phyloP scores from a whole-genome alignment of 257 asterid species.

The Solanum chilense region DNA sequence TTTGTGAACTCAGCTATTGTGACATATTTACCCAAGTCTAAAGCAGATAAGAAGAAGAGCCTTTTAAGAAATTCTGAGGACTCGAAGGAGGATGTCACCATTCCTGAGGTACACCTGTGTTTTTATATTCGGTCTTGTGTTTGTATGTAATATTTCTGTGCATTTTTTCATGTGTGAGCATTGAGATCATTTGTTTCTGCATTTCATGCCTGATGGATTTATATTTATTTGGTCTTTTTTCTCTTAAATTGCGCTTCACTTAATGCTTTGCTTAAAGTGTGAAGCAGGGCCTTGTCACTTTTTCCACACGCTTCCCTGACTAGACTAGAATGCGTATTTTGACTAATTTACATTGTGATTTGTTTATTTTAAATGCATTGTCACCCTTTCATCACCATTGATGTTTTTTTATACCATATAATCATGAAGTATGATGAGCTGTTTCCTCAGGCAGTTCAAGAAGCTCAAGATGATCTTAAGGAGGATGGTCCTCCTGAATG shows the following conservation, averaged over 20 bases:
- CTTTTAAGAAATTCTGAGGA: constrained; percentile 53
- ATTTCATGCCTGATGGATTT: background rate
- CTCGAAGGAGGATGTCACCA: constrained; percentile 16
- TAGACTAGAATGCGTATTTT: background rate
- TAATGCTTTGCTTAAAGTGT: background rate
- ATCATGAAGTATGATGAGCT: background rate
- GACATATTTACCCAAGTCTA: constrained; percentile 71
- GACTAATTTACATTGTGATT: background rate
- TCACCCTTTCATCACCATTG: background rate
- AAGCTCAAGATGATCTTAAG: constrained; percentile 39
- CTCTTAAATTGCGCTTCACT: background rate
- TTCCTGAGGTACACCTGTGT: background rate
- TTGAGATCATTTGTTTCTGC: background rate
- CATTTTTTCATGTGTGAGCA: background rate
- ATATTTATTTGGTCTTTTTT: no score
- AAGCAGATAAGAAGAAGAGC: constrained; percentile 70
- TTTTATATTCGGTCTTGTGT: background rate
- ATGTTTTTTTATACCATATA: background rate
- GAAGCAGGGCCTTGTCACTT: background rate
- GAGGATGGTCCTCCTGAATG: constrained; percentile 64
- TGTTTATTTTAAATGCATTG: background rate
- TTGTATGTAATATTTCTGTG: background rate
- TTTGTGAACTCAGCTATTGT: constrained; percentile 50
- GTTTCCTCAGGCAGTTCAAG: constrained; percentile 44
- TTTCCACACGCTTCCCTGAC: background rate